Conservation (phyloP, 441 rosid species). For the Cnidoscolus chayamansa region DNA sequence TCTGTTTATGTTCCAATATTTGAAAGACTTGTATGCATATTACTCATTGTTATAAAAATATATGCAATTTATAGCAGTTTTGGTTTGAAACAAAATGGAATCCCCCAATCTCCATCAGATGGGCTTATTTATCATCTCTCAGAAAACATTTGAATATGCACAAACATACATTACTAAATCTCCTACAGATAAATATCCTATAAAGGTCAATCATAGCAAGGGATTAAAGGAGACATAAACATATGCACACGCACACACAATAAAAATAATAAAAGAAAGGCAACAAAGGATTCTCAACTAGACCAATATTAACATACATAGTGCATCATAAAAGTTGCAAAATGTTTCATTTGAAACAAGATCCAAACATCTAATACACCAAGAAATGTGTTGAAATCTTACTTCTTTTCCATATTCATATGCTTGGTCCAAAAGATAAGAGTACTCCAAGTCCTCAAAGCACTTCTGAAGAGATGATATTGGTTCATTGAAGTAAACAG, state of each 20-base stretch:
- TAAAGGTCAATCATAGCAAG: background rate
- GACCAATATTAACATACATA: background rate
- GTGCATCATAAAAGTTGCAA: background rate
- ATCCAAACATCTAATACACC: background rate
- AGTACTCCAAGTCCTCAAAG: constrained; percentile 84
- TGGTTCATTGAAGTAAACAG: constrained; percentile 95
- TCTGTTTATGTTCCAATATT: no score
- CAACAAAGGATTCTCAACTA: background rate
- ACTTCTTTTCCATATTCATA: constrained; percentile 74
- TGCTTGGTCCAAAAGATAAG: constrained; percentile 76
- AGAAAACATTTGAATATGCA: background rate
- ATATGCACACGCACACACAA: no score
- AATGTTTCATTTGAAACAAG: constrained; percentile 3
- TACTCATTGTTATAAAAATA: background rate
- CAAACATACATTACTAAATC: background rate
- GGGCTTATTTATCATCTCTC: background rate
- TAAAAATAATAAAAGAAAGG: background rate
- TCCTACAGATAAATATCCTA: background rate
- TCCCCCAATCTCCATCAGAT: constrained; percentile 1
- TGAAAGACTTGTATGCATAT: no score
- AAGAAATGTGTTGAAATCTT: constrained; percentile 28
- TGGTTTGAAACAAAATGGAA: background rate
- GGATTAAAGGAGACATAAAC: background rate
- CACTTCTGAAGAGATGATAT: constrained; percentile 95
- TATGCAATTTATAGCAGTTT: background rate